Conservation (phyloP, 2,329 filamentous ascomycete genomes). For the Fusarium sacchari region DNA sequence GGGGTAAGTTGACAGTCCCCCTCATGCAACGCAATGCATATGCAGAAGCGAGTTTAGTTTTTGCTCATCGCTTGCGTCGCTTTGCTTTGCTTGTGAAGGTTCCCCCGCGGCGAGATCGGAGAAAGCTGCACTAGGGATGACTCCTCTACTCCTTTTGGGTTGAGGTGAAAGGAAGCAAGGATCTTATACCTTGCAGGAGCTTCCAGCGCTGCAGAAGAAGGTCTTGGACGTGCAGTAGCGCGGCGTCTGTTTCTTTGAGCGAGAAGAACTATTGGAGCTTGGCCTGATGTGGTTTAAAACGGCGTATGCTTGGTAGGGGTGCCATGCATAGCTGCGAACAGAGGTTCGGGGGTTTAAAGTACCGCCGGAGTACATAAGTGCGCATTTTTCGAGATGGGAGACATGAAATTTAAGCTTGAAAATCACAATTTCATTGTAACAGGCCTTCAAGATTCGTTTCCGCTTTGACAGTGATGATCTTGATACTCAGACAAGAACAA, state of each 20-base stretch:
- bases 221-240: conserved; percentile 39
- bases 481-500: background rate
- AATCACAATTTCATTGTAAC: conserved; percentile 7
- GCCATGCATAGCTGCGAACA: conserved; percentile 38
- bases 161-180: conserved; percentile 17
- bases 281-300: conserved; percentile 36
- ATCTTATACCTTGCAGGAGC: conserved; percentile 28
- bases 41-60: conserved; percentile 15
- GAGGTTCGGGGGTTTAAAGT: conserved; percentile 10
- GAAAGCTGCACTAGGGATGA: conserved; percentile 31
- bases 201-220: conserved; percentile 43
- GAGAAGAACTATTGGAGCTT: conserved; percentile 30
- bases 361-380: background rate
- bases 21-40: conserved; percentile 23
- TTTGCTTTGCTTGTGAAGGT: conserved; percentile 1
- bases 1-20: conserved; percentile 20
- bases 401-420: conserved; percentile 21
- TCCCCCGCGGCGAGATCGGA: conserved; percentile 45
- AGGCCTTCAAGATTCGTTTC: background rate
- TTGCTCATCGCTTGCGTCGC: conserved; percentile 15
- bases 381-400: background rate
- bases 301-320: conserved; percentile 1
- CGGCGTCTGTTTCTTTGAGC: conserved; percentile 7
- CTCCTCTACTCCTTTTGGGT: conserved; percentile 41
- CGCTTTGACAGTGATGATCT: background rate